Evolutionary conservation across 768 basidiomycete species (phyloP), one percentile per base, ranked within the genome.

Genomic region (Boletus edulis): DNA sequence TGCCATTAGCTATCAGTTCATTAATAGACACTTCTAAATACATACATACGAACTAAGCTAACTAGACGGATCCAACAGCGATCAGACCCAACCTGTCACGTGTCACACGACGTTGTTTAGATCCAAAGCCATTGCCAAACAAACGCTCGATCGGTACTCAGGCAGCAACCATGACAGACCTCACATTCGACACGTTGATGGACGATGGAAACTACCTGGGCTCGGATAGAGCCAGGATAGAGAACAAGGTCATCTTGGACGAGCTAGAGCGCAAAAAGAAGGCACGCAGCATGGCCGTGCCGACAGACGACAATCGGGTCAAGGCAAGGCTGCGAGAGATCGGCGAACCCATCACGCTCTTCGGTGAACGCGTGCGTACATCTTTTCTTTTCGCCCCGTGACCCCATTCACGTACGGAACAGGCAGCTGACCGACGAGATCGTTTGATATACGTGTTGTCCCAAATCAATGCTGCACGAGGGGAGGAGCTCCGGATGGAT

Each of bases 231-330:
- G 90, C 89, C 53, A 79, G 83, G 62, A 68, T 85, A 49, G 90
- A 91, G 71, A 92, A 94, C 76, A 86, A 89, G 65, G 87, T 88
- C 60, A 84, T 98, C 50, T 79, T 98, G 45, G 91, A 93, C 67
- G 94, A 97, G 72, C 84, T 99, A n/a, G 97, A 99, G 68, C 83
- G 95, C 61, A 97, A 96, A 81, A 97, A 97, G 79, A 89, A 93
- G 65, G 89, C 95, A 13, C 81, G 97, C 59, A 87, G 80, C 56
- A 83, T 98, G 74, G 97, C 95, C 8, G 94, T 98, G 11, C 97
- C 97, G 9, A 99, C 97, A 8, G 96, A 98, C 72, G 97, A 98
- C 72, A 89, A 84, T 65, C 87, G 89, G 61, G 97, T 99, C 65
- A 89, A 89, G 68, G 85, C 87, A 38, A 80, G 91, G 54, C 78